Percentiles rank a stretch among this genome's conserved stretches.
Conservation (phyloP, 1,139 yeast species). For the Debaryomyces sp. region DNA sequence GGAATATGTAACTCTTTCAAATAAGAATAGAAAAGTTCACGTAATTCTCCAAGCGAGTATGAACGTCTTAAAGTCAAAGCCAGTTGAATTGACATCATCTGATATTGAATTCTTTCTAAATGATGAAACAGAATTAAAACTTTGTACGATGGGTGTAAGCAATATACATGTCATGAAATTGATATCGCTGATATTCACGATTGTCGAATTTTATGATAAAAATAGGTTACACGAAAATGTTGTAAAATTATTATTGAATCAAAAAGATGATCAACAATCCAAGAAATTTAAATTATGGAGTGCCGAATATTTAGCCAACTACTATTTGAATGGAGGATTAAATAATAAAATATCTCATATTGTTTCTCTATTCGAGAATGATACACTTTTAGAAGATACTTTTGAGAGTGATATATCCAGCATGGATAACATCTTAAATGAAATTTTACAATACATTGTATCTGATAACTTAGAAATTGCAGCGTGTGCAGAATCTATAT, state of each 20-base stretch:
- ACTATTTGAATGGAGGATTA: constrained; percentile 27
- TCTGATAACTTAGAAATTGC: constrained; percentile 16
- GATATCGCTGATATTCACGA: constrained; percentile 22
- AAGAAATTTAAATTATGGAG: constrained; percentile 39
- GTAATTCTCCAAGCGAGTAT: constrained; percentile 17
- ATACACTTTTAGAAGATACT: constrained; percentile 8
- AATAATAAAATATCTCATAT: constrained; percentile 12
- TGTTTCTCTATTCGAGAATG: constrained; percentile 15
- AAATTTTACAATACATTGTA: constrained; percentile 13
- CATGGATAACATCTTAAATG: constrained; percentile 19
- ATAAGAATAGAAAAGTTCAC: constrained; percentile 8
- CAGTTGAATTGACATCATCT: constrained; percentile 9
- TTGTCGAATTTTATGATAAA: constrained; percentile 11
- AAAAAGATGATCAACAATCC: constrained; percentile 12
- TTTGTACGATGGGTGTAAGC: constrained; percentile 9
- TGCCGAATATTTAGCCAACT: constrained; percentile 44
- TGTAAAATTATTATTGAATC: constrained; percentile 22
- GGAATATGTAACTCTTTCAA: constrained; percentile 11
- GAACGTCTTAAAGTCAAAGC: constrained; percentile 12
- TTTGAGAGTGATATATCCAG: constrained; percentile 13
- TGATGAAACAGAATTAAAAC: constrained; percentile 13
- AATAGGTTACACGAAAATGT: constrained; percentile 16
- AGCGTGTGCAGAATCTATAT: constrained; percentile 38
- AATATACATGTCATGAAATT: constrained; percentile 14
- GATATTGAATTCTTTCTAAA: constrained; percentile 24